A percentile compares a stretch with the other conserved stretches of the same genome.
Evolutionary conservation across 352 stramenopile species (phyloP).

Genomic region (Saprolegnia parasitica): DNA sequence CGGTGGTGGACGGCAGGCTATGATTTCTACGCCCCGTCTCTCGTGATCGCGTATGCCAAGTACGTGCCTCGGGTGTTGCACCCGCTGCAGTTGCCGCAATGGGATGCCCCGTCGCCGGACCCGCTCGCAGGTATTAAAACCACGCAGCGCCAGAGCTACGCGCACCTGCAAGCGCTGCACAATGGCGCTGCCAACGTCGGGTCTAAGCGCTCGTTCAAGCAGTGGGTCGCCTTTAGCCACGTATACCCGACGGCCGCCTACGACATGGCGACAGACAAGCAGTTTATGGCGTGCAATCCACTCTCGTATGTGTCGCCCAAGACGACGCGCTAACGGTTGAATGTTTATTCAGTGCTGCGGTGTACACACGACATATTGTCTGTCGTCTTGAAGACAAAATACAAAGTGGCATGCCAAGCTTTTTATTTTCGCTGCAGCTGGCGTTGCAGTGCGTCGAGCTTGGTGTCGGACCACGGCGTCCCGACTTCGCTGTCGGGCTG

Average conservation of each 20-base stretch:
- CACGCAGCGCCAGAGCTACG: conserved; percentile 33
- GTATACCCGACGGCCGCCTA: conserved; percentile 52
- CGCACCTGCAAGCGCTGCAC: not conserved
- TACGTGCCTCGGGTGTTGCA: conserved; percentile 49
- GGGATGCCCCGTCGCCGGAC: conserved; percentile 28
- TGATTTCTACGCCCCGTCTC: conserved; percentile 76
- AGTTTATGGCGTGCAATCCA: conserved; percentile 63
- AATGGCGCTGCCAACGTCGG: conserved; percentile 33
- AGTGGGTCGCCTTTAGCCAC: conserved; percentile 60
- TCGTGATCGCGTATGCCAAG: conserved; percentile 55
- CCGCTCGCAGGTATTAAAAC: conserved; percentile 37
- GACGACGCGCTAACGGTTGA: not conserved
- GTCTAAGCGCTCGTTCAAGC: conserved; percentile 39
- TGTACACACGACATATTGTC: too few species aligned
- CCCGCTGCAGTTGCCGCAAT: conserved; percentile 31
- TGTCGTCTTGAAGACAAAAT: too few species aligned
- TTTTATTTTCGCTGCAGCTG: conserved; percentile 41
- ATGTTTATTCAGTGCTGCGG: too few species aligned
- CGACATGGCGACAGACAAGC: conserved; percentile 84
- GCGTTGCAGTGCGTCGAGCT: conserved; percentile 46
- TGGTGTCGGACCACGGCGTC: conserved; percentile 71
- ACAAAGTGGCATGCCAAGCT: not conserved
- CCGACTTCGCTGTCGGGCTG: conserved; percentile 52
- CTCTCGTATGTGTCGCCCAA: conserved; percentile 50
- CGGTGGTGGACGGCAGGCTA: conserved; percentile 84